Percentiles rank a stretch among this genome's conserved stretches.
phyloP scores from a whole-genome alignment of 2,329 filamentous ascomycete species.

The Camptophora hylomeconis region DNA sequence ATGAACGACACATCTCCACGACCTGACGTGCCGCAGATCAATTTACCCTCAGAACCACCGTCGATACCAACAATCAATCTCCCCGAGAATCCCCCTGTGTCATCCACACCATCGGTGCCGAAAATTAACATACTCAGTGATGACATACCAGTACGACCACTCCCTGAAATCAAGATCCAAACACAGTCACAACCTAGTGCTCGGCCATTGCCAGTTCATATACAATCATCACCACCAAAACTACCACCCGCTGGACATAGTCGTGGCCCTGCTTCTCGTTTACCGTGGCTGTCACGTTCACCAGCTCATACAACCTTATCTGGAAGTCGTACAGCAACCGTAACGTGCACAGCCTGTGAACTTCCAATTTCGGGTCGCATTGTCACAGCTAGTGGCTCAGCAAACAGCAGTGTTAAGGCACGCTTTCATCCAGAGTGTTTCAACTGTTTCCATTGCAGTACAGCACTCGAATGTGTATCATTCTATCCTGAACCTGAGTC shows the following conservation, averaged over 20 bases:
- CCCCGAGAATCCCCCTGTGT: conserved; percentile 18
- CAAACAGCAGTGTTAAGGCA: conserved; percentile 11
- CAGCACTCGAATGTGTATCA: conserved; percentile 82
- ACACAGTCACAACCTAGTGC: conserved; percentile 4
- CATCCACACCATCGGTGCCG: conserved; percentile 21
- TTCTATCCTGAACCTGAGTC: conserved; percentile 84
- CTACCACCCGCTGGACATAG: conserved; percentile 27
- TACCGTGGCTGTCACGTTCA: conserved; percentile 22
- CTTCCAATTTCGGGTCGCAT: conserved; percentile 81
- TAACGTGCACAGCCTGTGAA: conserved; percentile 72
- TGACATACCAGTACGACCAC: conserved; percentile 17
- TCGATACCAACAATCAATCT: conserved; percentile 14
- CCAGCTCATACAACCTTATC: conserved; percentile 36
- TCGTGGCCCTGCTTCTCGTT: conserved; percentile 11
- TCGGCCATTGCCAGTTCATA: conserved; percentile 15
- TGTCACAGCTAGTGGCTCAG: conserved; percentile 61
- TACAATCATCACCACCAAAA: conserved; percentile 17
- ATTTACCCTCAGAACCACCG: not conserved
- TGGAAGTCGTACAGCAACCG: conserved; percentile 48
- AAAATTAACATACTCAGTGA: conserved; percentile 39
- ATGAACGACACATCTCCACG: too few species aligned
- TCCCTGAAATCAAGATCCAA: conserved; percentile 22
- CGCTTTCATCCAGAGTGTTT: conserved; percentile 94
- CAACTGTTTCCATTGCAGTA: conserved; percentile 74
- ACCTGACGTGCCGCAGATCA: too few species aligned